A percentile compares a stretch with the other conserved stretches of the same genome.
These are phyloP conservation scores for Solanum hybrid DNA, from an alignment of 305 asterid species.

Conservation along the genomic window DNA sequence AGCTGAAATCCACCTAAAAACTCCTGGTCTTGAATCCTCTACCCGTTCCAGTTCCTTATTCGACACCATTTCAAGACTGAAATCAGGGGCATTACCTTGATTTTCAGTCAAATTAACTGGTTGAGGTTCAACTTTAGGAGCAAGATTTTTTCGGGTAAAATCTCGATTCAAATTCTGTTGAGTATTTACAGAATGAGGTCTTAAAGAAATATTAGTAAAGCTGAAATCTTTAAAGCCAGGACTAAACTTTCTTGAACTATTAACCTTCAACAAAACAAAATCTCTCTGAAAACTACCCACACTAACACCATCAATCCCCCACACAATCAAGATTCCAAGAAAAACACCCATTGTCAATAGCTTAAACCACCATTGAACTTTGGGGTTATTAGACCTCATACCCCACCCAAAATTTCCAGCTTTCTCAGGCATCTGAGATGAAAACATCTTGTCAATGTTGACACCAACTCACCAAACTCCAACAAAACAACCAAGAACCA, in stretches of 20 bases:
- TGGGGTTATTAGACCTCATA: constrained; percentile 31
- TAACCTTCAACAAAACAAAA: constrained; percentile 24
- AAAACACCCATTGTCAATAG: constrained; percentile 35
- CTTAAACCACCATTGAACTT: constrained; percentile 55
- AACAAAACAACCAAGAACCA: constrained; percentile 4
- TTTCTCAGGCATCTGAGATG: constrained; percentile 48
- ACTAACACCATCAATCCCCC: constrained; percentile 39
- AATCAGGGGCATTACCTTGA: constrained; percentile 15
- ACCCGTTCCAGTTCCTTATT: not conserved
- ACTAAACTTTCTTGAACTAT: constrained; percentile 12
- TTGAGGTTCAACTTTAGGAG: constrained; percentile 6
- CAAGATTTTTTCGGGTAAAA: constrained; percentile 18
- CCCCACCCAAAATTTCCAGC: constrained; percentile 40
- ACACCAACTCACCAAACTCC: not conserved
- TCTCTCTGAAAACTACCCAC: constrained; percentile 19
- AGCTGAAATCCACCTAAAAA: constrained; percentile 50
- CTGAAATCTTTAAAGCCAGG: constrained; percentile 28
- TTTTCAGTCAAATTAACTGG: constrained; percentile 15
- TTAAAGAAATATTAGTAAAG: constrained; percentile 20
- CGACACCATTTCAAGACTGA: constrained; percentile 14
- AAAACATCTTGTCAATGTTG: not conserved
- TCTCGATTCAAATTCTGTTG: constrained; percentile 21
- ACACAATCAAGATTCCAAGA: constrained; percentile 47
- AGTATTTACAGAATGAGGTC: constrained; percentile 10
- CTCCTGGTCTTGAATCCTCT: constrained; percentile 13